Percentiles rank a stretch among this genome's conserved stretches.
Evolutionary conservation across 345 rosid genomes (phyloP).

Genomic region (Pistacia atlantica): DNA sequence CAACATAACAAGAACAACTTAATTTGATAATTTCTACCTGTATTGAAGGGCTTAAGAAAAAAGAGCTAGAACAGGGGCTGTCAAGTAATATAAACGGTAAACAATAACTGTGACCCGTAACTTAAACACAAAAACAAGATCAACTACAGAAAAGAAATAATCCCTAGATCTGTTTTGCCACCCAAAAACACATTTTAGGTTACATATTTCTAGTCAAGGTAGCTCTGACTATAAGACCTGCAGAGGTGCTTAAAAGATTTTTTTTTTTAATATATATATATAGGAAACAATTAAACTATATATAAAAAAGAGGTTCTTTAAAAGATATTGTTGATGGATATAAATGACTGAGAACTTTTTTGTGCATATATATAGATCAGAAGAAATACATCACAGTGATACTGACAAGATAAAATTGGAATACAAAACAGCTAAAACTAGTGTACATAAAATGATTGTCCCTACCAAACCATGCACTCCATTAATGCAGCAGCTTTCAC

Average conservation of each 20-base stretch:
- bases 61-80: neutral
- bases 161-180: too few species aligned
- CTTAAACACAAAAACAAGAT: neutral
- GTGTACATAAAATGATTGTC: neutral
- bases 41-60: neutral
- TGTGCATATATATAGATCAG: neutral
- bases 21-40: neutral
- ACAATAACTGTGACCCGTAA: neutral
- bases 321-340: too few species aligned
- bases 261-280: too few species aligned
- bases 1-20: neutral
- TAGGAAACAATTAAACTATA: too few species aligned
- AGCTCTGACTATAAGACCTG: neutral
- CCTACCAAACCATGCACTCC: slow-evolving; percentile 71
- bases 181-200: too few species aligned
- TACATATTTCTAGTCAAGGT: too few species aligned
- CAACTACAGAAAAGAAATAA: too few species aligned
- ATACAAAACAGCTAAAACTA: neutral
- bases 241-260: neutral
- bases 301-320: too few species aligned
- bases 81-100: neutral
- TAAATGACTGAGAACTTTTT: neutral
- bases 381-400: neutral
- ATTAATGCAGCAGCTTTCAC: slow-evolving; percentile 59
- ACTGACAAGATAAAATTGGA: slow-evolving; percentile 10